Evolutionary conservation across 208 protist genomes (phyloP), one percentile per base, ranked within the genome.

Genomic region (Novymonas esmeraldas): DNA sequence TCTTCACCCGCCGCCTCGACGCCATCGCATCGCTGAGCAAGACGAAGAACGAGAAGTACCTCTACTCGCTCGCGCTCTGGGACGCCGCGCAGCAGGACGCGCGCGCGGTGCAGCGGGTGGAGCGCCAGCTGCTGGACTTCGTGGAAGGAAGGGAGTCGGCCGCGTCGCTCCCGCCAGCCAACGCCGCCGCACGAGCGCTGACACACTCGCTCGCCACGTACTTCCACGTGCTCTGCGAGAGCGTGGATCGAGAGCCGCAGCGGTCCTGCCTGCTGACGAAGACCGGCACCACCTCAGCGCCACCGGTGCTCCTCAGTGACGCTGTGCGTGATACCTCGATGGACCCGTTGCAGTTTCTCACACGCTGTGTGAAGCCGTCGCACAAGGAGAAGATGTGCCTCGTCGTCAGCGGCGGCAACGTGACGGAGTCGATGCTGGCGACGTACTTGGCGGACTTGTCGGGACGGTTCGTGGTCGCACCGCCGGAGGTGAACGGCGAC

Each of bases 51-150:
- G 55, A 77, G 34, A 73, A 72, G 28, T 73, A 79, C 33, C 60
- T 80, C 16, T 94, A 89, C 60, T 92, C 85, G 6, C 56, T 82
- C 16, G 51, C 62, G n/a, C 75, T 94, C 28, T 94, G 89, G 89
- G 69, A 84, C 4, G 20, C 41, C 20, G 76, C 76, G 2, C 42
- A 57, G 18, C 33, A 46, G 11, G 66, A 79, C 58, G 20, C 26
- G 28, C 49, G 26, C 18, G 49, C 54, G 29, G 63, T 92, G 49
- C 33, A 70, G 59, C 54, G 69, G 59, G 57, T 73, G 18, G 89
- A 94, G 68, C 55, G 73, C 13, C 60, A 73, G 44, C 62, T 94
- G 5, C 56, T 69, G 0, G 54, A 45, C 13, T 95, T 95, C 65
- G 46, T 84, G 16, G 50, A 64, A 6, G 70, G 72, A n/a, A 65